A percentile compares a stretch with the other conserved stretches of the same genome.
phyloP scores from a whole-genome alignment of 805 yeast genomes.

The Saturnispora dispora region DNA sequence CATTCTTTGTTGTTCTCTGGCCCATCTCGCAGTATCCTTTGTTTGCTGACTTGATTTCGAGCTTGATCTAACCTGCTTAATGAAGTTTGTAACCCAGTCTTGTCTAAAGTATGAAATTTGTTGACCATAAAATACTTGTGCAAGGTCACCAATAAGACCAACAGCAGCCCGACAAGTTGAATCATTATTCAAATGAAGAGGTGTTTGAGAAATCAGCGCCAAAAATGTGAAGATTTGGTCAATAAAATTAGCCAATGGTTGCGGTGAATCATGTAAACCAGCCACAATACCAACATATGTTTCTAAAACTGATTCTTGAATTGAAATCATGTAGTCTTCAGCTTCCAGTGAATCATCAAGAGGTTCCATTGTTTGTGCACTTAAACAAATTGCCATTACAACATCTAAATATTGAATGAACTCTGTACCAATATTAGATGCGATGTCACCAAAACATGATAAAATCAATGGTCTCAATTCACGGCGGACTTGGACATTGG shows the following conservation, averaged over 20 bases:
- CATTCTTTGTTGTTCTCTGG: constrained; percentile 69
- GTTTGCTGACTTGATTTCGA: constrained; percentile 55
- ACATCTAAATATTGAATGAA: constrained; percentile 71
- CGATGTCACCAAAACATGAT: constrained; percentile 93
- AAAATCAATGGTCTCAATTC: constrained; percentile 82
- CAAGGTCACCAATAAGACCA: constrained; percentile 89
- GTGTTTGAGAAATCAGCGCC: constrained; percentile 48
- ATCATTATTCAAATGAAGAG: constrained; percentile 53
- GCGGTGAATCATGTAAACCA: constrained; percentile 68
- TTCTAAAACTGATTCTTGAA: constrained; percentile 86
- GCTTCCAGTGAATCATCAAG: constrained; percentile 67
- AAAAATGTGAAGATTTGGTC: constrained; percentile 65
- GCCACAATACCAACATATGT: constrained; percentile 93
- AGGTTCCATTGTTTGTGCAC: constrained; percentile 50
- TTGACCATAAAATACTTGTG: constrained; percentile 78
- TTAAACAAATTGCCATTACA: constrained; percentile 69
- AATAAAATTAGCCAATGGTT: constrained; percentile 54
- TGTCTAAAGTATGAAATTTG: constrained; percentile 56
- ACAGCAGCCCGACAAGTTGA: constrained; percentile 73
- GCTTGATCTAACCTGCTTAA: constrained; percentile 63
- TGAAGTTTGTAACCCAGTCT: constrained; percentile 72
- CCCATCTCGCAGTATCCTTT: constrained; percentile 95
- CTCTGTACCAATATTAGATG: constrained; percentile 71
- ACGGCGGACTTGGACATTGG: constrained; percentile 57
- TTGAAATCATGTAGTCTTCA: constrained; percentile 59